phyloP scores from a whole-genome alignment of 1,139 yeast species.

The Taphrina wiesneri region DNA sequence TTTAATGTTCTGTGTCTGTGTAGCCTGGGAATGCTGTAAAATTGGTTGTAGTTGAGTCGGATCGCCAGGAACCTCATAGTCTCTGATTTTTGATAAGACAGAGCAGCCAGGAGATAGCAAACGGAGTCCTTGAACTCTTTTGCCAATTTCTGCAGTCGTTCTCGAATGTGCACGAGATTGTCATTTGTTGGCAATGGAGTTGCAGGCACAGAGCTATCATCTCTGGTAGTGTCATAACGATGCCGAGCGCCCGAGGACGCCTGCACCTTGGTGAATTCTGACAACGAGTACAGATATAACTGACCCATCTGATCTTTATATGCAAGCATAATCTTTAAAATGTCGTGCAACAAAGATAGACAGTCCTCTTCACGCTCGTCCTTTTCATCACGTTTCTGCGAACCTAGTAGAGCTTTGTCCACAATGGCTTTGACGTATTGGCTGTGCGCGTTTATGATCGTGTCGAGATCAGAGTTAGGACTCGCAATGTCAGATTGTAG shows the following conservation, averaged over 20 bases:
- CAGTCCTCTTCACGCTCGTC: conserved; percentile 40
- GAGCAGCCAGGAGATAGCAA: conserved; percentile 41
- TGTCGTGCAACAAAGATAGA: conserved; percentile 46
- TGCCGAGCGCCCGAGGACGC: conserved; percentile 14
- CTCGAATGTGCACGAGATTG: conserved; percentile 29
- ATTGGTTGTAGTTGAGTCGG: conserved; percentile 47
- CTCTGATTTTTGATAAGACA: conserved; percentile 44
- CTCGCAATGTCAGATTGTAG: conserved; percentile 43
- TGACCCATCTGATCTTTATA: conserved; percentile 40
- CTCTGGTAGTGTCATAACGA: conserved; percentile 27
- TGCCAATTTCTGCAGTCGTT: conserved; percentile 32
- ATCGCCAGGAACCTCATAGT: conserved; percentile 48
- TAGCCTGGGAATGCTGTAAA: conserved; percentile 39
- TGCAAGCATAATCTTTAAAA: conserved; percentile 44
- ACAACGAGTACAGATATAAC: conserved; percentile 38
- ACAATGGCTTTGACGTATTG: conserved; percentile 46
- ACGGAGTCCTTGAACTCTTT: conserved; percentile 29
- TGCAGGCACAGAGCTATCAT: conserved; percentile 4
- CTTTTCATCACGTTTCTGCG: conserved; percentile 40
- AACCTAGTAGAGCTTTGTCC: conserved; percentile 47
- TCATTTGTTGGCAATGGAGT: neutral
- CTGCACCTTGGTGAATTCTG: conserved; percentile 37
- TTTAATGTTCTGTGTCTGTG: neutral
- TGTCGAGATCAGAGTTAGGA: conserved; percentile 46
- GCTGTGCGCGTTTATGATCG: conserved; percentile 46